These are phyloP conservation scores for Pleurotus pulmonarius DNA, from an alignment of 768 basidiomycete genomes.

Conservation along the genomic window DNA sequence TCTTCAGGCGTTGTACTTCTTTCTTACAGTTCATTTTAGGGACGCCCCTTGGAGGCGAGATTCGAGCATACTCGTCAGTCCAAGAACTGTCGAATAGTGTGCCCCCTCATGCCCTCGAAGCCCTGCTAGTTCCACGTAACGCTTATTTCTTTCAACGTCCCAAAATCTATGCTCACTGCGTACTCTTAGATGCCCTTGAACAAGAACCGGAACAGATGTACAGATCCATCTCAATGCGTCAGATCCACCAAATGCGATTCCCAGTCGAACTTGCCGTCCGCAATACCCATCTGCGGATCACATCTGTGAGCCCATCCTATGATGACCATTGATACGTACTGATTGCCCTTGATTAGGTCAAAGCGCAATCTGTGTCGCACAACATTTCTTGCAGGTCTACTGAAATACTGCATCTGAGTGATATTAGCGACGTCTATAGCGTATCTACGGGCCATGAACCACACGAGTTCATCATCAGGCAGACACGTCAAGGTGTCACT, in stretches of 20 bases:
- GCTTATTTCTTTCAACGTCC: background rate
- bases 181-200: constrained; percentile 39
- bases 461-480: constrained; percentile 78
- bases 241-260: constrained; percentile 61
- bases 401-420: constrained; percentile 75
- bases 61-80: constrained; percentile 63
- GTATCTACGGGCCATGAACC: constrained; percentile 71
- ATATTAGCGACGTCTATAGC: constrained; percentile 86
- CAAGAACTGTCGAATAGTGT: constrained; percentile 56
- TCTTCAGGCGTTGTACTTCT: background rate
- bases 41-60: constrained; percentile 43
- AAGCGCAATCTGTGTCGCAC: constrained; percentile 69
- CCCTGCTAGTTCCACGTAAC: constrained; percentile 38
- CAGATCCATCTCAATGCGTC: constrained; percentile 58
- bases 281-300: constrained; percentile 69
- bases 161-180: background rate
- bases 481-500: constrained; percentile 65
- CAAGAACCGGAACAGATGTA: constrained; percentile 53
- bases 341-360: constrained; percentile 38
- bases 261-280: constrained; percentile 71
- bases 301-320: constrained; percentile 49
- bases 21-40: constrained; percentile 28
- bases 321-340: background rate
- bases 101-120: constrained; percentile 40
- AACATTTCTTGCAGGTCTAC: constrained; percentile 70